phyloP scores from a whole-genome alignment of 192 early-diverging fungal species.

The Kickxella alabastrina region DNA sequence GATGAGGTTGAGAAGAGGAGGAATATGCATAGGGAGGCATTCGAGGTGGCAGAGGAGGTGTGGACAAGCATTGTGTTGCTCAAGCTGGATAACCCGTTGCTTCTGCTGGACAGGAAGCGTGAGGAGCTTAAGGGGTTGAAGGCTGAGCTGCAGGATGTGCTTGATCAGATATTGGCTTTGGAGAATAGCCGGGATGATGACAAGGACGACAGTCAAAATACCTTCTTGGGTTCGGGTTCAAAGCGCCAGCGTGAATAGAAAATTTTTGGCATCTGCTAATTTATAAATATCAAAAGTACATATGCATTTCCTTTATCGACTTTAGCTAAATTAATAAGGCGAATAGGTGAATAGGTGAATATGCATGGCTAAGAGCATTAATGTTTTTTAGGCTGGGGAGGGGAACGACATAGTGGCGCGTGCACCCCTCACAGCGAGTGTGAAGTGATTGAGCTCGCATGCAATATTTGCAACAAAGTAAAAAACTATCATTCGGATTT shows the following conservation, averaged over 20 bases:
- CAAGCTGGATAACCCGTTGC: constrained; percentile 60
- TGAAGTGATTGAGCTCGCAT: too few species aligned
- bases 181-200: background rate
- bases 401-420: too few species aligned
- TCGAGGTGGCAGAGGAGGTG: constrained; percentile 63
- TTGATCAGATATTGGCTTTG: constrained; percentile 50
- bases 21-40: constrained; percentile 72
- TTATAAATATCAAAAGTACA: too few species aligned
- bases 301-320: too few species aligned
- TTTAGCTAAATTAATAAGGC: too few species aligned
- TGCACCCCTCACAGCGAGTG: too few species aligned
- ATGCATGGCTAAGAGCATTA: too few species aligned
- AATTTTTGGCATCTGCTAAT: too few species aligned
- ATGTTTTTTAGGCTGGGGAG: too few species aligned
- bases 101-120: constrained; percentile 61
- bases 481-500: too few species aligned
- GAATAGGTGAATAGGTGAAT: too few species aligned
- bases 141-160: constrained; percentile 59
- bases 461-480: too few species aligned
- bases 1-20: constrained; percentile 71
- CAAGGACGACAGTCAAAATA: background rate
- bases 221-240: constrained; percentile 2
- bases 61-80: constrained; percentile 74
- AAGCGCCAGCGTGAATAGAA: constrained; percentile 43
- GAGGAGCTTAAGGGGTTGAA: constrained; percentile 58